These are phyloP conservation scores for Scenedesmus sp. DNA, from an alignment of 163 green algal species.

Conservation along the genomic window DNA sequence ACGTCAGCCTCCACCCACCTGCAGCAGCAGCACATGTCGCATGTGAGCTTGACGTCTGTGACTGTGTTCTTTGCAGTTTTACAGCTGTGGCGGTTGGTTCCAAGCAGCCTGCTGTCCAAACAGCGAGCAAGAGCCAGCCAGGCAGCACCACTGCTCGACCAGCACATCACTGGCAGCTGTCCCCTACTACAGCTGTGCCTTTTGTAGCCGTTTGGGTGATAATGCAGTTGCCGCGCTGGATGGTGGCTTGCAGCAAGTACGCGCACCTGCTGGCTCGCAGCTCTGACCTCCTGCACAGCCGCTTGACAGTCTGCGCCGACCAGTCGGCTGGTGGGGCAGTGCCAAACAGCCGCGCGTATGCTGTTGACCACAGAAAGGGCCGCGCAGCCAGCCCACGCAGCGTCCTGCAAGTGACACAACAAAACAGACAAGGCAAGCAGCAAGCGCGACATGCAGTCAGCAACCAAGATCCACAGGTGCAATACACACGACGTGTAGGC, in stretches of 20 bases:
- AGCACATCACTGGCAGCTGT: too few species aligned
- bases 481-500: neutral
- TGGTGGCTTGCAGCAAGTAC: neutral
- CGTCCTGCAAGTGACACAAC: neutral
- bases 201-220: too few species aligned
- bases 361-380: conserved; percentile 29
- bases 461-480: neutral
- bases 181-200: too few species aligned
- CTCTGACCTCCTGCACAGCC: conserved; percentile 43
- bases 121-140: too few species aligned
- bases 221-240: too few species aligned
- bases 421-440: neutral
- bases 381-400: conserved; percentile 1
- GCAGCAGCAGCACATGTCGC: too few species aligned
- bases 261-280: conserved; percentile 32
- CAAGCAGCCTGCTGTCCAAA: too few species aligned
- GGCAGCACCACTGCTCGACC: too few species aligned
- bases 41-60: too few species aligned
- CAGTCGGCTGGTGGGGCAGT: conserved; percentile 15
- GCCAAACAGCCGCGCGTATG: conserved; percentile 41
- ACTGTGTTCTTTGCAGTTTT: too few species aligned
- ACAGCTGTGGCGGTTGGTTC: too few species aligned
- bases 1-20: conserved; percentile 68
- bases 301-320: conserved; percentile 38
- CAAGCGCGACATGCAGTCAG: neutral